Evolutionary conservation across 1,139 yeast genomes (phyloP).

Genomic region (Taphrina communis): DNA sequence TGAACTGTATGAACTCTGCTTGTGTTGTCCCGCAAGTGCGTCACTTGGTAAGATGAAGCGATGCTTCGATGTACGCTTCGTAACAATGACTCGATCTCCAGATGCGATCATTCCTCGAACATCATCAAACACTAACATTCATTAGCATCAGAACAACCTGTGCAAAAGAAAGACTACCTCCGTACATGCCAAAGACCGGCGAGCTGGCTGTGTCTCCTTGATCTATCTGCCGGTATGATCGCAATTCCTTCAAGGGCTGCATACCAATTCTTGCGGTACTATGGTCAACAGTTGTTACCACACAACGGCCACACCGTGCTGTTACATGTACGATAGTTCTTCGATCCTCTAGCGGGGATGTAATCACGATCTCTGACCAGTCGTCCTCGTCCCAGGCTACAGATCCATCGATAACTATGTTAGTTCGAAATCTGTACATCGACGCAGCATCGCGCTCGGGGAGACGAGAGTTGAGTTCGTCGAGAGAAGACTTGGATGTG

Average conservation of each 20-base stretch:
- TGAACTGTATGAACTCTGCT: neutral
- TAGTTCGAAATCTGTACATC: constrained; percentile 9
- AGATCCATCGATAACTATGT: constrained; percentile 9
- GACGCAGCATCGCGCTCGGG: neutral
- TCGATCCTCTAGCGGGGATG: neutral
- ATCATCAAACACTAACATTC: constrained; percentile 9
- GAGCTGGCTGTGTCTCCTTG: constrained; percentile 8
- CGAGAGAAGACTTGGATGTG: constrained; percentile 10
- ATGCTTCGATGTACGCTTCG: constrained; percentile 10
- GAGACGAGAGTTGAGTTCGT: constrained; percentile 7
- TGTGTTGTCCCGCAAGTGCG: neutral
- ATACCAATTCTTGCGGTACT: neutral
- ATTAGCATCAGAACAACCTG: neutral
- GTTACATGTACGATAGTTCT: neutral
- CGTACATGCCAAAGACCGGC: constrained; percentile 32
- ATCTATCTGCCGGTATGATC: constrained; percentile 11
- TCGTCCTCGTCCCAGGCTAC: constrained; percentile 25
- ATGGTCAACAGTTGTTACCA: constrained; percentile 1
- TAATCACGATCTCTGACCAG: neutral
- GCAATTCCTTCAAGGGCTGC: constrained; percentile 14
- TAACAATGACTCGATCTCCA: constrained; percentile 3
- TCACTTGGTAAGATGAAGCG: constrained; percentile 7
- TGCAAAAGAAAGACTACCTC: neutral
- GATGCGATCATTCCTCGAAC: neutral
- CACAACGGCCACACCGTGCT: constrained; percentile 26